Conservation (phyloP, 306 rosid genomes). For the Rosa lucieae region DNA sequence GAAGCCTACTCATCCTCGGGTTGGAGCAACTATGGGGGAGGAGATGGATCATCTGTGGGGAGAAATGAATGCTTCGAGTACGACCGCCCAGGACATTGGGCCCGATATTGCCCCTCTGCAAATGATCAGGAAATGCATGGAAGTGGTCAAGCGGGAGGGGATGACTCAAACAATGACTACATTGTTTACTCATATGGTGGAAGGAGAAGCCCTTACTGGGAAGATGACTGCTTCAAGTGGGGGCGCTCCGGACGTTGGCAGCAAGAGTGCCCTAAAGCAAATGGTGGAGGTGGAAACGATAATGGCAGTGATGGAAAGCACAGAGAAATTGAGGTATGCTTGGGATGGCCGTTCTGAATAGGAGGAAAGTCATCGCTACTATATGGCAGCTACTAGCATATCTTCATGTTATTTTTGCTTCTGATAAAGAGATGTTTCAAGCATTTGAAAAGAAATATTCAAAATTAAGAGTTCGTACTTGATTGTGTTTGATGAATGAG, state of each 20-base stretch:
- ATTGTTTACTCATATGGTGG: not conserved
- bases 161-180: not conserved
- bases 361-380: not conserved
- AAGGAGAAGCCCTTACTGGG: not conserved
- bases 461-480: not conserved
- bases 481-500: not conserved
- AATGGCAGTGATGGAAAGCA: not conserved
- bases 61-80: constrained; percentile 79
- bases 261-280: constrained; percentile 46
- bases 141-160: not conserved
- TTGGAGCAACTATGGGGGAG: no score
- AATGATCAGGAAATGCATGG: not conserved
- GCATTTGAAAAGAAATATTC: not conserved
- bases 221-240: not conserved
- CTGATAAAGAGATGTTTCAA: not conserved
- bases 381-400: not conserved
- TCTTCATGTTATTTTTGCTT: not conserved
- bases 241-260: not conserved
- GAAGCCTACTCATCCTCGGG: no score
- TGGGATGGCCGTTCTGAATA: constrained; percentile 47
- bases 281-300: constrained; percentile 36
- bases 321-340: constrained; percentile 55
- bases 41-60: no score
- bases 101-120: constrained; percentile 47
- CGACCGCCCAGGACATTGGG: constrained; percentile 95